phyloP scores from a whole-genome alignment of 805 yeast species.

The Ogataea siamensis region DNA sequence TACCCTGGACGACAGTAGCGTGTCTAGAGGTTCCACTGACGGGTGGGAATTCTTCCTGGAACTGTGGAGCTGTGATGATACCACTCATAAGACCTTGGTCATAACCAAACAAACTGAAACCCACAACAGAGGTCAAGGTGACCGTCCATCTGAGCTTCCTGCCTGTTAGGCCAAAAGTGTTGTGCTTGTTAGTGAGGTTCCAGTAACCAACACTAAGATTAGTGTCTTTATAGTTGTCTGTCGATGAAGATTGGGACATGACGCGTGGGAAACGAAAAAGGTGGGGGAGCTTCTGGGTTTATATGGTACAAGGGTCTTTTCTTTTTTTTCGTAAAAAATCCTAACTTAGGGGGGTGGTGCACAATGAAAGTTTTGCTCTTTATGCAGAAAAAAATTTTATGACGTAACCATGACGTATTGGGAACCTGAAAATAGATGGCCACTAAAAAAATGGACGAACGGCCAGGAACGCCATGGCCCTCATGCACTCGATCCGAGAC shows the following conservation, averaged over 20 bases:
- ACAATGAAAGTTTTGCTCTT: conserved; percentile 5
- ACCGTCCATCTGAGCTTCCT: conserved; percentile 45
- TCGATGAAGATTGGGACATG: conserved; percentile 6
- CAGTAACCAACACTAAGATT: conserved; percentile 11
- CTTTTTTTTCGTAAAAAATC: conserved; percentile 1
- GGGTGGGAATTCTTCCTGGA: conserved; percentile 62
- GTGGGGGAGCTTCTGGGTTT: not conserved
- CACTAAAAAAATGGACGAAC: not conserved
- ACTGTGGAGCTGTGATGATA: conserved; percentile 58
- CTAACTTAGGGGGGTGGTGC: conserved; percentile 3
- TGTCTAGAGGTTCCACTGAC: conserved; percentile 39
- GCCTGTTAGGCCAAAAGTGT: conserved; percentile 58
- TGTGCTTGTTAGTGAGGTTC: conserved; percentile 25
- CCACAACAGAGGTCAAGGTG: conserved; percentile 60
- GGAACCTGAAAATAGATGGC: too few species aligned
- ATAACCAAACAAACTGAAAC: conserved; percentile 70
- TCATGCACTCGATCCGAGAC: too few species aligned
- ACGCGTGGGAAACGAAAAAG: not conserved
- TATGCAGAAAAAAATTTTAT: conserved; percentile 4
- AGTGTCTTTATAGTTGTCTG: not conserved
- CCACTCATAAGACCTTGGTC: conserved; percentile 80
- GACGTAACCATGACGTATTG: conserved; percentile 13
- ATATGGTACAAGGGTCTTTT: conserved; percentile 2
- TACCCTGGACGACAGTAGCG: conserved; percentile 66
- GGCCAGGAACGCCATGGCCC: not conserved